phyloP scores from a whole-genome alignment of 257 asterid genomes.

The Solanum sitiens region DNA sequence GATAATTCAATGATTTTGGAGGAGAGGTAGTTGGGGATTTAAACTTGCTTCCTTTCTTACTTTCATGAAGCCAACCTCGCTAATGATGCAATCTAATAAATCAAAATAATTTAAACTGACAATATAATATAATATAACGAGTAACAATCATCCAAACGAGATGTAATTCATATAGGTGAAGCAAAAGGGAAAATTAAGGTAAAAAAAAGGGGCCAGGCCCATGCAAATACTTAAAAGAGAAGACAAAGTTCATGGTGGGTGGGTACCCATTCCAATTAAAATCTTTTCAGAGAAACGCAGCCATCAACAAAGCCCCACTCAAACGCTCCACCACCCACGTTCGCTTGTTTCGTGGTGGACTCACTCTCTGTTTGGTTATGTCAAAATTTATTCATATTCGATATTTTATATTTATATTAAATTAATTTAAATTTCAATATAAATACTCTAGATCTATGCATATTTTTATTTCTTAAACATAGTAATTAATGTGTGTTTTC shows the following conservation, averaged over 20 bases:
- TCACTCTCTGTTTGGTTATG: not conserved
- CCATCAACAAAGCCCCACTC: slow-evolving; percentile 45
- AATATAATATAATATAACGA: no score
- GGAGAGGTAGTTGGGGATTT: no score
- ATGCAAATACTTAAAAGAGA: not conserved
- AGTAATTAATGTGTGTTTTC: not conserved
- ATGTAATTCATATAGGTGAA: no score
- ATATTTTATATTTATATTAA: accelerated
- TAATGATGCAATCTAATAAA: no score
- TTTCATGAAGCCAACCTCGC: no score
- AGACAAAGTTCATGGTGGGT: slow-evolving; percentile 1
- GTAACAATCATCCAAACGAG: no score
- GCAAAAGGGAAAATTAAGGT: not conserved
- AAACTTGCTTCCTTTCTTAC: no score
- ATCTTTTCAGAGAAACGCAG: slow-evolving; percentile 23
- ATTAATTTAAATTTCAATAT: not conserved
- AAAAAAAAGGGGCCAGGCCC: not conserved
- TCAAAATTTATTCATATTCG: not conserved
- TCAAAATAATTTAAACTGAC: no score
- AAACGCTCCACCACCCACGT: not conserved
- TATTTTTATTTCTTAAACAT: not conserved
- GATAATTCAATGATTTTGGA: no score
- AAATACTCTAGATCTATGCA: no score
- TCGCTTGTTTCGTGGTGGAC: slow-evolving; percentile 4
- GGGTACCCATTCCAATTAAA: slow-evolving; percentile 27